Percentiles rank a stretch among this genome's conserved stretches.
These are phyloP conservation scores for Ogataea angusta DNA, from an alignment of 805 yeast genomes.

Conservation along the genomic window DNA sequence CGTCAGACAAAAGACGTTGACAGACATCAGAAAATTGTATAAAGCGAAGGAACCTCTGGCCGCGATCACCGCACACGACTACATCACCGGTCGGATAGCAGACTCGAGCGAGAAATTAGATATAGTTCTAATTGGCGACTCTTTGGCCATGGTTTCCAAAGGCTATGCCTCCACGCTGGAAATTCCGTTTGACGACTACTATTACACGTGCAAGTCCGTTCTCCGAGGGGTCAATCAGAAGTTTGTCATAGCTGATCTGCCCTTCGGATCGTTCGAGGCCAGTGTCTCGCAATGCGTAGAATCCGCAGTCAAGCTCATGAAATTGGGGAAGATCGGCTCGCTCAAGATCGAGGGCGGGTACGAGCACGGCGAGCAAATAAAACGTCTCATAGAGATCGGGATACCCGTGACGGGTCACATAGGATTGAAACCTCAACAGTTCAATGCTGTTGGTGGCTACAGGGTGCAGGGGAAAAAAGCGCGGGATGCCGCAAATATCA, in stretches of 20 bases:
- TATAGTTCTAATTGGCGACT: conserved; percentile 81
- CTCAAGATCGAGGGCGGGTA: conserved; percentile 84
- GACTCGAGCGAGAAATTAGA: conserved; percentile 62
- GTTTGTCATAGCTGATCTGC: conserved; percentile 78
- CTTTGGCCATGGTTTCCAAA: conserved; percentile 85
- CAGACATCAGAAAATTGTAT: conserved; percentile 23
- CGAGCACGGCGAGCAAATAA: conserved; percentile 53
- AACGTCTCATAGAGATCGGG: conserved; percentile 60
- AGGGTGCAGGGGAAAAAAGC: conserved; percentile 74
- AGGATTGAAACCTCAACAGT: conserved; percentile 89
- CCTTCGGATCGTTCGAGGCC: conserved; percentile 81
- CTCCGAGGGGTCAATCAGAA: conserved; percentile 64
- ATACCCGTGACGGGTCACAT: conserved; percentile 90
- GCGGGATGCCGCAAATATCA: conserved; percentile 52
- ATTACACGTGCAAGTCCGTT: conserved; percentile 74
- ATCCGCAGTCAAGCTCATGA: conserved; percentile 54
- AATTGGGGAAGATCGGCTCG: conserved; percentile 59
- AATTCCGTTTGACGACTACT: conserved; percentile 73
- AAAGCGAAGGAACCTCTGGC: conserved; percentile 23
- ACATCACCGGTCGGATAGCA: conserved; percentile 69
- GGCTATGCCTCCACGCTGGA: conserved; percentile 79
- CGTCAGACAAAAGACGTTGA: conserved; percentile 22
- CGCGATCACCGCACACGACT: conserved; percentile 83
- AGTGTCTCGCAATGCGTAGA: conserved; percentile 60
- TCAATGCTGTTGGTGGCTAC: conserved; percentile 78